Conservation (phyloP, 768 basidiomycete species). For the Trametes meyenii region DNA sequence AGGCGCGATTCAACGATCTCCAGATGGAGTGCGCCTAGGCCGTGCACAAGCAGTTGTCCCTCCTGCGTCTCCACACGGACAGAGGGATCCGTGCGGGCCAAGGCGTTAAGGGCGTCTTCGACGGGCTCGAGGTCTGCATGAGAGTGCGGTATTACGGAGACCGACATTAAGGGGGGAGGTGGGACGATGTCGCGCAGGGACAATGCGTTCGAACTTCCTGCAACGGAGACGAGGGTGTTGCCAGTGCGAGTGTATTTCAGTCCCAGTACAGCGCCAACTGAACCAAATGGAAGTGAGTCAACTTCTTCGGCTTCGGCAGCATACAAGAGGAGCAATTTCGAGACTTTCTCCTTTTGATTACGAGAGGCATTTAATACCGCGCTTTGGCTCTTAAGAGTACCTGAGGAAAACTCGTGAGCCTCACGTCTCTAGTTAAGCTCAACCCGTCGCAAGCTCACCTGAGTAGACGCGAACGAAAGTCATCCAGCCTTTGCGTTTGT, state of each 20-base stretch:
- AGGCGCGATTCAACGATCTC: constrained; percentile 87
- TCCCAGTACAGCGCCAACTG: constrained; percentile 83
- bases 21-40: constrained; percentile 84
- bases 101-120: constrained; percentile 68
- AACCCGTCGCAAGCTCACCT: constrained; percentile 52
- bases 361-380: constrained; percentile 65
- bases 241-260: constrained; percentile 85
- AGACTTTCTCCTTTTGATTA: constrained; percentile 70
- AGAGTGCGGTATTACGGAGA: constrained; percentile 78
- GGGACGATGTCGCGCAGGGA: constrained; percentile 67
- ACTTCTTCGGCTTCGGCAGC: constrained; percentile 79
- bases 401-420: constrained; percentile 40
- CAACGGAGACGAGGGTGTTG: constrained; percentile 72
- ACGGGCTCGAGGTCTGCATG: constrained; percentile 79
- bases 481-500: constrained; percentile 86
- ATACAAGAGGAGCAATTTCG: constrained; percentile 78
- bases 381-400: constrained; percentile 67
- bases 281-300: constrained; percentile 76
- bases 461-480: constrained; percentile 90
- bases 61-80: constrained; percentile 79
- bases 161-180: constrained; percentile 85
- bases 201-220: constrained; percentile 38
- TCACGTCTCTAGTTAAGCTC: too few species aligned
- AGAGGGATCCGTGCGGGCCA: constrained; percentile 89
- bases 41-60: constrained; percentile 82